These are phyloP conservation scores for Hapsidospora chrysogenum DNA, from an alignment of 495 filamentous ascomycete genomes.

Conservation along the genomic window DNA sequence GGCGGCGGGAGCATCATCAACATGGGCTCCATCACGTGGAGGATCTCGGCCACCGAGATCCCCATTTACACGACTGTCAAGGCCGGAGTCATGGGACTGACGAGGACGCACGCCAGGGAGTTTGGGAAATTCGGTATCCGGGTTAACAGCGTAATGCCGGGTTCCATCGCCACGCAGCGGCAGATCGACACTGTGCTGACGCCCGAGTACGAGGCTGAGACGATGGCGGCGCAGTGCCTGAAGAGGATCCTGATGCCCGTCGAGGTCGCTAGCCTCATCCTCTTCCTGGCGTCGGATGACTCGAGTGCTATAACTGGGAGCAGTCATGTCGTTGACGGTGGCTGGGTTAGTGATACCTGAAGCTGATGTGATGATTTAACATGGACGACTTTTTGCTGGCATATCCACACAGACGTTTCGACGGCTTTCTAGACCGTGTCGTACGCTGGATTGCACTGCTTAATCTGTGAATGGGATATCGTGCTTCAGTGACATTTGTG, in stretches of 20 bases:
- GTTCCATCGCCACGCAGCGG: constrained; percentile 17
- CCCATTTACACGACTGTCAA: constrained; percentile 37
- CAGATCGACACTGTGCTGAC: constrained; percentile 26
- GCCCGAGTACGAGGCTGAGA: constrained; percentile 21
- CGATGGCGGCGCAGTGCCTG: constrained; percentile 21
- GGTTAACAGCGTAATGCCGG: constrained; percentile 40
- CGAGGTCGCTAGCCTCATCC: constrained; percentile 15
- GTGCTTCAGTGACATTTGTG: too few relatives aligned
- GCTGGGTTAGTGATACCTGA: constrained; percentile 11
- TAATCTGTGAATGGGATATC: too few relatives aligned
- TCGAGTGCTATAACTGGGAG: constrained; percentile 15
- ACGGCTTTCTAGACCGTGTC: too few relatives aligned
- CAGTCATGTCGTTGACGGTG: constrained; percentile 16
- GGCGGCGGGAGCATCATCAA: constrained; percentile 36
- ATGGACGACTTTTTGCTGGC: background rate
- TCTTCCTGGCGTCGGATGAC: constrained; percentile 16
- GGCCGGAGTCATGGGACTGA: constrained; percentile 41
- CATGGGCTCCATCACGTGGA: constrained; percentile 33
- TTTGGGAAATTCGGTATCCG: constrained; percentile 30
- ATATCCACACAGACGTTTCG: too few relatives aligned
- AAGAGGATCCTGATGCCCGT: constrained; percentile 23
- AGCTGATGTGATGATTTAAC: background rate
- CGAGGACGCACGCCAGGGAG: constrained; percentile 37
- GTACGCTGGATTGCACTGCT: too few relatives aligned
- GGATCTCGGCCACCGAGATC: constrained; percentile 23